Percentiles rank a stretch among this genome's conserved stretches.
These are phyloP conservation scores for Pleodorina starrii DNA, from an alignment of 139 green algal genomes.

Conservation along the genomic window DNA sequence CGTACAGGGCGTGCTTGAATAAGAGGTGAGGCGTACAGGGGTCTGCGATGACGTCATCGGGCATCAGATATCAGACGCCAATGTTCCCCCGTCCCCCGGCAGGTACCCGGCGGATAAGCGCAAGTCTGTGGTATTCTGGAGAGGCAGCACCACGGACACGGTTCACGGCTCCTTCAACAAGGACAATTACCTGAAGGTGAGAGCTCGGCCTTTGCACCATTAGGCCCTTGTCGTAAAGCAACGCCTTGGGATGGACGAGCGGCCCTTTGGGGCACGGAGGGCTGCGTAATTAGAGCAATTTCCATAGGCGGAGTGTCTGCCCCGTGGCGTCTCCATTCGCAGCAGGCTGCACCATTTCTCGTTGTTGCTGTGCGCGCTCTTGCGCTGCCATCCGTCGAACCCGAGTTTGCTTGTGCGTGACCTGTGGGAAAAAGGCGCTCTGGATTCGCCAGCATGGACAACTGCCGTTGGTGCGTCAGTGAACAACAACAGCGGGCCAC, in stretches of 20 bases:
- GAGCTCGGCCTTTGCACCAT: neutral
- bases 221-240: no score
- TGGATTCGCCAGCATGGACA: neutral
- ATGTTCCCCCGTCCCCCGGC: neutral
- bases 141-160: constrained; percentile 63
- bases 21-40: neutral
- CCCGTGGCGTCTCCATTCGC: neutral
- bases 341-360: neutral
- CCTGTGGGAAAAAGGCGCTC: neutral
- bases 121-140: constrained; percentile 53
- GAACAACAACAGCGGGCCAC: neutral
- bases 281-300: neutral
- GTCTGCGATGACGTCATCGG: neutral
- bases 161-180: constrained; percentile 22
- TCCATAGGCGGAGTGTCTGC: neutral
- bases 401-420: no score
- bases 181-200: constrained; percentile 47
- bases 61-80: neutral
- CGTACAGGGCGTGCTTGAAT: constrained; percentile 46
- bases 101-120: constrained; percentile 31
- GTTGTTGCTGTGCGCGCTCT: neutral
- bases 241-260: no score
- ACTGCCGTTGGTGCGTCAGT: neutral
- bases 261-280: no score
- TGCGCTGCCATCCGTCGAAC: no score